Evolutionary conservation across 352 stramenopile genomes (phyloP).

Genomic region (Peronospora destructor): DNA sequence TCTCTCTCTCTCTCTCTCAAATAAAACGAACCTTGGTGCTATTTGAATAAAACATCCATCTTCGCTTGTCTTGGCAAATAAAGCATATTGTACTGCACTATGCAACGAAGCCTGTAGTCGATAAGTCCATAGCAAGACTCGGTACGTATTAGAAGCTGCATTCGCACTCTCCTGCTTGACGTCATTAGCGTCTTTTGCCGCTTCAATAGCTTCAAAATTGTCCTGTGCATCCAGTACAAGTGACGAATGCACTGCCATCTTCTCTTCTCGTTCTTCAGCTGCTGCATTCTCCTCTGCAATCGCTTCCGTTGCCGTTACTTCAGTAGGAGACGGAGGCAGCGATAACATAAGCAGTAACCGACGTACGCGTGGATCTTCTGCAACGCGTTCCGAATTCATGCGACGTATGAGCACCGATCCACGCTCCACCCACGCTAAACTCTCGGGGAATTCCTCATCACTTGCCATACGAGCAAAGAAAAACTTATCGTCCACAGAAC

Average conservation of each 20-base stretch:
- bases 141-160: slow-evolving; percentile 56
- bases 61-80: slow-evolving; percentile 75
- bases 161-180: slow-evolving; percentile 77
- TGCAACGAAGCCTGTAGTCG: slow-evolving; percentile 68
- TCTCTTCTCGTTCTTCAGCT: slow-evolving; percentile 23
- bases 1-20: neutral
- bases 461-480: slow-evolving; percentile 5
- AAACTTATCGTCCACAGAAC: neutral
- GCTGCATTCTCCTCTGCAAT: slow-evolving; percentile 22
- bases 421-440: slow-evolving; percentile 70
- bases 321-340: slow-evolving; percentile 19
- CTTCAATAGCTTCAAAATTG: slow-evolving; percentile 71
- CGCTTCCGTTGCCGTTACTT: slow-evolving; percentile 22
- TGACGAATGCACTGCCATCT: slow-evolving; percentile 17
- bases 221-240: slow-evolving; percentile 32
- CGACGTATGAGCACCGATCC: slow-evolving; percentile 76
- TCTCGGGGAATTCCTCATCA: slow-evolving; percentile 32
- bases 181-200: slow-evolving; percentile 39
- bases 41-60: slow-evolving; percentile 80
- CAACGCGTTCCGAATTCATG: slow-evolving; percentile 86
- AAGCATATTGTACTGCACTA: slow-evolving; percentile 60
- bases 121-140: slow-evolving; percentile 75
- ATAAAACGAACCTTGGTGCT: slow-evolving; percentile 42
- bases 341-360: slow-evolving; percentile 45
- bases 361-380: slow-evolving; percentile 72